These are phyloP conservation scores for Hygrocybe punicea DNA, from an alignment of 768 basidiomycete genomes.

Conservation along the genomic window DNA sequence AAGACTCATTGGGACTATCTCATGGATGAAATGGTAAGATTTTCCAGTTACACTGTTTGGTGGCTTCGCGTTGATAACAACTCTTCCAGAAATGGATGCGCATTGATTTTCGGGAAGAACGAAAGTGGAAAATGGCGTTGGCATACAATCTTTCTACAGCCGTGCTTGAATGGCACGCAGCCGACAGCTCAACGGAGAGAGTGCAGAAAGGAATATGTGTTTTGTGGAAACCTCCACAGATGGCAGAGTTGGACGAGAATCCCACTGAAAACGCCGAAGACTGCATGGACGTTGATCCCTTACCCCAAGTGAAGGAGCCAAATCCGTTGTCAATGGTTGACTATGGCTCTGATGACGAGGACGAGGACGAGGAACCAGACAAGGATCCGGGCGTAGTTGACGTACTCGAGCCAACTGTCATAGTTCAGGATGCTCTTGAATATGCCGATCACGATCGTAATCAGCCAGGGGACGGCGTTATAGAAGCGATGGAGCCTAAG, in stretches of 20 bases:
- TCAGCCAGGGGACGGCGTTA: constrained; percentile 26
- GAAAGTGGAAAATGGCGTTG: constrained; percentile 83
- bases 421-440: constrained; percentile 59
- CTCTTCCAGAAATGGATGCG: constrained; percentile 88
- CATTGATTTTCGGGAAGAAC: constrained; percentile 90
- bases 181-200: constrained; percentile 61
- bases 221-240: constrained; percentile 53
- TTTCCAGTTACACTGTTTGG: neutral
- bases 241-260: constrained; percentile 33
- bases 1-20: constrained; percentile 96
- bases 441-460: constrained; percentile 35
- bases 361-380: constrained; percentile 58
- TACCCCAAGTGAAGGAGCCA: constrained; percentile 11
- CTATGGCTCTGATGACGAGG: constrained; percentile 64
- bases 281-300: constrained; percentile 28
- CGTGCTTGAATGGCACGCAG: constrained; percentile 84
- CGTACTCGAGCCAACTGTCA: constrained; percentile 50
- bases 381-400: constrained; percentile 56
- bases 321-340: constrained; percentile 43
- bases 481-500: constrained; percentile 33
- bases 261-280: constrained; percentile 15
- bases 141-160: constrained; percentile 81
- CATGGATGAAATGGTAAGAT: constrained; percentile 88
- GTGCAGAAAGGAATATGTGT: constrained; percentile 63
- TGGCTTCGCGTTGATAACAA: neutral